Evolutionary conservation across 2,329 filamentous ascomycete genomes (phyloP).

Genomic region (Nemania sp.): DNA sequence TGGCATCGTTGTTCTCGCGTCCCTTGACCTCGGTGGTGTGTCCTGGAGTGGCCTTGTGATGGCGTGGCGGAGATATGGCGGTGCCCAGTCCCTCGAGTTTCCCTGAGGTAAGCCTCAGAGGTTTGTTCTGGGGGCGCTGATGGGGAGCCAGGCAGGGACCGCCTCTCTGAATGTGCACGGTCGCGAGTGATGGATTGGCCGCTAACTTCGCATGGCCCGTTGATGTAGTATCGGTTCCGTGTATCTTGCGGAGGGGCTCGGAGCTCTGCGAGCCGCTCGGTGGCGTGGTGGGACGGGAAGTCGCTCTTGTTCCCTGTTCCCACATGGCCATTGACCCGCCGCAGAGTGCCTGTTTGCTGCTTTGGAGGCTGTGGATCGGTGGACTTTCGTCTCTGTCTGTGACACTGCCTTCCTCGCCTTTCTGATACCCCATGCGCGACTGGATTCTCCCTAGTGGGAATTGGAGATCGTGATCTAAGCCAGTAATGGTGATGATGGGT

Average conservation of each 20-base stretch:
- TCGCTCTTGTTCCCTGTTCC: slow-evolving; percentile 17
- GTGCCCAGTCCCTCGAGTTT: not conserved
- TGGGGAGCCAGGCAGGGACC: not conserved
- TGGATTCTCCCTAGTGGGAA: slow-evolving; percentile 19
- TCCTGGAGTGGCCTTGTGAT: not conserved
- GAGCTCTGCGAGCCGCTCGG: slow-evolving; percentile 37
- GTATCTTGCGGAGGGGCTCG: slow-evolving; percentile 33
- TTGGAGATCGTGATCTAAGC: slow-evolving; percentile 45
- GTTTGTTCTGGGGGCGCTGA: not conserved
- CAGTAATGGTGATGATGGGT: slow-evolving; percentile 68
- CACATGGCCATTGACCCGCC: slow-evolving; percentile 12
- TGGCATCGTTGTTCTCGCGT: not conserved
- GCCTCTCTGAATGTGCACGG: not conserved
- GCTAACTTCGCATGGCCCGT: slow-evolving; percentile 17
- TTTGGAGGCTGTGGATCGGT: slow-evolving; percentile 16
- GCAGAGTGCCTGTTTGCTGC: slow-evolving; percentile 14
- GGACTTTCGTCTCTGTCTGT: slow-evolving; percentile 12
- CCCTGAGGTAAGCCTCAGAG: not conserved
- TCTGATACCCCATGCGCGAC: slow-evolving; percentile 1
- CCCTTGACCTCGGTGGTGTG: not conserved
- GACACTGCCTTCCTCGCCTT: slow-evolving; percentile 9
- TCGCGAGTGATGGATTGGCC: not conserved
- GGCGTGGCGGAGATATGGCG: not conserved
- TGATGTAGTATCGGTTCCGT: slow-evolving; percentile 36
- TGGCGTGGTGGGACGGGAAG: slow-evolving; percentile 37